Base-by-base conservation (phyloP, 768 basidiomycete genomes). In the Calocera viscosa region DNA sequence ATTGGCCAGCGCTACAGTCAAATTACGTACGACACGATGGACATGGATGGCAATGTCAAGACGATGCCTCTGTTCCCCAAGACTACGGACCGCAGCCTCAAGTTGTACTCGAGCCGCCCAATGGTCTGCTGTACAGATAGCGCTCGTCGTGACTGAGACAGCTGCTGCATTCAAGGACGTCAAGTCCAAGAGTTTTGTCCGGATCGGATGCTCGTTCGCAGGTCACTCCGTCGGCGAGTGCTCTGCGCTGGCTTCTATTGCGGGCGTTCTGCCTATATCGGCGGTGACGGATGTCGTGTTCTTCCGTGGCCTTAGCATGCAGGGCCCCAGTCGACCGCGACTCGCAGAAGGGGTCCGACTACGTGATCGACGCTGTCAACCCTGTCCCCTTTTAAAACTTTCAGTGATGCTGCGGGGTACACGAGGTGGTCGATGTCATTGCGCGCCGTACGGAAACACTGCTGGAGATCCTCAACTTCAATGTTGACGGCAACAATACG, bases 1-100 rank as follows among this genome's bases (percentile, higher is more conserved):
- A 98, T 98, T 70, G 90, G 96, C 32, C 90, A 94, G 72, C 87
- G 96, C n/a, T 99, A 99, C 79, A 98, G 98, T 92, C 94, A 94
- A 71, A 96, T 99, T 90, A 89, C 90, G 2, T 98, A 97, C 80
- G 94, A 97, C 74, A 87, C 93, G 0, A 89, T 91, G 83, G 95
- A 96, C 78, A 92, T 91, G 79, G 93, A 94, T 72, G 95, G 95
- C 67, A 87, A 89, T 73, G 85, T 97, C 76, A 94, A 94, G 82
- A 97, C 93, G 0, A 86, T 96, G 14, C 94, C 95, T 53, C 85
- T 99, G 65, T 99, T 98, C 76, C 83, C 89, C 60, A 95, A 98
- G 76, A 98, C 98, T 76, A 87, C 94, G 74, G 83, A 87, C 64
- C 92, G 94, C 71, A 95, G 93, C 0, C 92, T 91, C 60, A 89